Evolutionary conservation across 1,284 basidiomycete species (phyloP).

Genomic region (Ganoderma sinense): DNA sequence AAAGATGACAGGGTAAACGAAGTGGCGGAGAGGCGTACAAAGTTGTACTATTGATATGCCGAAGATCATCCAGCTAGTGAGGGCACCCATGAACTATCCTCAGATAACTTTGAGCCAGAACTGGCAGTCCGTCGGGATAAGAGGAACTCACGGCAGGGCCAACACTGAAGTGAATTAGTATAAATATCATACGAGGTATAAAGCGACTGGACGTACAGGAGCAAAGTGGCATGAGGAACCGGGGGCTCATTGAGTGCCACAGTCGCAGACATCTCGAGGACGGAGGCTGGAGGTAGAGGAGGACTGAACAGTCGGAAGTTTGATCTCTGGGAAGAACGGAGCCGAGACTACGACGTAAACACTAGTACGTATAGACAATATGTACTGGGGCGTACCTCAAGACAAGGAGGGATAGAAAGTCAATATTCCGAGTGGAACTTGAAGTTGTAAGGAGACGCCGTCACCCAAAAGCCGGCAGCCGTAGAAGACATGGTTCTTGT

Average conservation of each 20-base stretch:
- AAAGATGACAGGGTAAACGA: neutral
- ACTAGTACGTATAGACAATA: neutral
- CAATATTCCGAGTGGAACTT: no score
- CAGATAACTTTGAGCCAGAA: neutral
- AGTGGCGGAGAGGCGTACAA: neutral
- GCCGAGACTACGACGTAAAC: neutral
- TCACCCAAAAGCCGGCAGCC: neutral
- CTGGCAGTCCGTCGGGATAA: neutral
- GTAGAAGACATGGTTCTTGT: neutral
- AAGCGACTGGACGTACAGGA: constrained; percentile 5
- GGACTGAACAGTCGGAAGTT: neutral
- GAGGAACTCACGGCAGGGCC: constrained; percentile 12
- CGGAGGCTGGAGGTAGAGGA: neutral
- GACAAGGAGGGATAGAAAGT: no score
- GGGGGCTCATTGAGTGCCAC: constrained; percentile 9
- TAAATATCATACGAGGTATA: neutral
- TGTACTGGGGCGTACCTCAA: neutral
- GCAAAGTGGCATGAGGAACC: constrained; percentile 11
- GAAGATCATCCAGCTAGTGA: constrained; percentile 17
- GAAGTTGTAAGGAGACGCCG: neutral
- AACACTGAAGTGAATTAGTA: neutral
- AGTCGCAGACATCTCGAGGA: constrained; percentile 9
- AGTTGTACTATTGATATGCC: constrained; percentile 17
- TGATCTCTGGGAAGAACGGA: neutral
- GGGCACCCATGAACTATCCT: constrained; percentile 7